Evolutionary conservation across 2,329 filamentous ascomycete species (phyloP).

Genomic region (Xylaria sp.): DNA sequence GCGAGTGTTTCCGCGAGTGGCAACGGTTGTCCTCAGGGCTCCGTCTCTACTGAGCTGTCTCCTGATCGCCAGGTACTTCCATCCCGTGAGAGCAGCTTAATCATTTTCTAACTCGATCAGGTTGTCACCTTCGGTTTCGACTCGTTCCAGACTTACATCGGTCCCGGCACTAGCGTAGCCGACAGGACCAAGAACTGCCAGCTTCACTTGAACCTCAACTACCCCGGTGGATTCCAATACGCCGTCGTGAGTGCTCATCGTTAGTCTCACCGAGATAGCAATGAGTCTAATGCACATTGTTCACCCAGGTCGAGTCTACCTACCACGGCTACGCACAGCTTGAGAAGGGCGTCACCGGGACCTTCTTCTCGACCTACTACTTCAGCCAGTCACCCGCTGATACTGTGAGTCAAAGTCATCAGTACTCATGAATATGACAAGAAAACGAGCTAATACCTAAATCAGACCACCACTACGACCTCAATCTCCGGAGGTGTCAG

Average conservation of each 20-base stretch:
- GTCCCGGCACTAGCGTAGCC: conserved; percentile 52
- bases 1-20: conserved; percentile 55
- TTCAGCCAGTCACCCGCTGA: conserved; percentile 59
- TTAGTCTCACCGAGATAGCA: not conserved
- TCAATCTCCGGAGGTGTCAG: conserved; percentile 55
- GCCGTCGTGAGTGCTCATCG: conserved; percentile 47
- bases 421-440: not conserved
- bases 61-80: conserved; percentile 54
- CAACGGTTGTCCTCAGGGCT: conserved; percentile 58
- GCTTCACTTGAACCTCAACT: conserved; percentile 59
- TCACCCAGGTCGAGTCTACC: conserved; percentile 54
- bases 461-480: conserved; percentile 56
- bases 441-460: conserved; percentile 14
- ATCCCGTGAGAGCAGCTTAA: not conserved
- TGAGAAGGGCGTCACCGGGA: conserved; percentile 57
- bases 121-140: conserved; percentile 61
- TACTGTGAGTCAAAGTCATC: conserved; percentile 46
- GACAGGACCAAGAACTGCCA: conserved; percentile 61
- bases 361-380: conserved; percentile 60
- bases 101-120: conserved; percentile 42
- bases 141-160: conserved; percentile 60
- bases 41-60: conserved; percentile 56
- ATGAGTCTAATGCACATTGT: conserved; percentile 4
- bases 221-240: conserved; percentile 61
- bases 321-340: conserved; percentile 62